A percentile compares a stretch with the other conserved stretches of the same genome.
Conservation (phyloP, 805 yeast genomes). For the Phaffomyces antillensis region DNA sequence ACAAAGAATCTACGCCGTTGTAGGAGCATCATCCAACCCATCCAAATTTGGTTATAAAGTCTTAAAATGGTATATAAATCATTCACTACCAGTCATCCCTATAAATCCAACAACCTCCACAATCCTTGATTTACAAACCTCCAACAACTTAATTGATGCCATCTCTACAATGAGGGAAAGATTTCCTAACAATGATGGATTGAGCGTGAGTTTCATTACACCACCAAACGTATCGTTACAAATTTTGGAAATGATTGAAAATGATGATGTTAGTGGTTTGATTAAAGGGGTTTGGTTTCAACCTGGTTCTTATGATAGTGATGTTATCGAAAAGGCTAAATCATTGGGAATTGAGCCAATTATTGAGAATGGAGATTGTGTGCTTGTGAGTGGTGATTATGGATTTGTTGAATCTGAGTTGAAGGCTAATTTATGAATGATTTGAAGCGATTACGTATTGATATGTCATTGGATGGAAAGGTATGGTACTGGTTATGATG, state of each 20-base stretch:
- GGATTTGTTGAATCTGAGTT: neutral
- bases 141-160: slow-evolving; percentile 26
- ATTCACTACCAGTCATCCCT: slow-evolving; percentile 53
- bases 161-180: slow-evolving; percentile 14
- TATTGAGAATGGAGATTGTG: slow-evolving; percentile 55
- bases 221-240: slow-evolving; percentile 58
- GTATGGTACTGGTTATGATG: no score
- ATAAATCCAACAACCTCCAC: slow-evolving; percentile 50
- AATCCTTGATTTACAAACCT: slow-evolving; percentile 40
- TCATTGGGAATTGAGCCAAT: slow-evolving; percentile 28
- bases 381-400: slow-evolving; percentile 59
- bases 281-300: slow-evolving; percentile 73
- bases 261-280: slow-evolving; percentile 15
- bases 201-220: slow-evolving; percentile 63
- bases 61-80: slow-evolving; percentile 56
- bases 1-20: slow-evolving; percentile 49
- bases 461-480: no score
- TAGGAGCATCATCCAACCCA: slow-evolving; percentile 65
- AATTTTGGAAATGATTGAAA: slow-evolving; percentile 32
- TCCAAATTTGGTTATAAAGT: slow-evolving; percentile 66
- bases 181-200: slow-evolving; percentile 31
- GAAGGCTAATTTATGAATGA: neutral
- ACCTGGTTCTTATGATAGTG: slow-evolving; percentile 65
- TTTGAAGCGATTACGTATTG: no score
- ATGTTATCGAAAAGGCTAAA: slow-evolving; percentile 37